These are phyloP conservation scores for Talaromyces nanjingensis DNA, from an alignment of 495 filamentous ascomycete species.

Conservation along the genomic window DNA sequence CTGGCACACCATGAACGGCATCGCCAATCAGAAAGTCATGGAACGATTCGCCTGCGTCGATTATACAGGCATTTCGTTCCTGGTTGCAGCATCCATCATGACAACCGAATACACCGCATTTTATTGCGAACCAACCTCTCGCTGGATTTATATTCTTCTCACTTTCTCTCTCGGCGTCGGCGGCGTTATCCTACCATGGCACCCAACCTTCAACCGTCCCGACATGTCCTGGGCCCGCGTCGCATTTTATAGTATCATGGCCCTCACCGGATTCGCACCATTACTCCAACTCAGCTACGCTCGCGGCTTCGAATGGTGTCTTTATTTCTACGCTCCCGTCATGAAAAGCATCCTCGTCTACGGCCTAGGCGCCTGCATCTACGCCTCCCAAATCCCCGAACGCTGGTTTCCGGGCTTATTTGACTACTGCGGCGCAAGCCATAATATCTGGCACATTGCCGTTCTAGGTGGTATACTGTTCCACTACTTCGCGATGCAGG, in stretches of 20 bases:
- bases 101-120: conserved; percentile 98
- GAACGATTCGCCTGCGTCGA: conserved; percentile 97
- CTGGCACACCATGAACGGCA: conserved; percentile 98
- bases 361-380: conserved; percentile 73
- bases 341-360: conserved; percentile 81
- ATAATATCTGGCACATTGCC: conserved; percentile 97
- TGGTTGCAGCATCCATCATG: conserved; percentile 96
- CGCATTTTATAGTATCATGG: conserved; percentile 82
- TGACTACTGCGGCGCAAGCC: conserved; percentile 88
- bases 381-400: conserved; percentile 92
- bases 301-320: conserved; percentile 65
- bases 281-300: conserved; percentile 73
- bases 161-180: conserved; percentile 78
- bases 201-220: conserved; percentile 85
- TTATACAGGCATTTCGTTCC: conserved; percentile 94
- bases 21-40: conserved; percentile 81
- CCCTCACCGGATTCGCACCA: conserved; percentile 85
- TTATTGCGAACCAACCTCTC: conserved; percentile 87
- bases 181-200: conserved; percentile 92
- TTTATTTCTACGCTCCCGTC: conserved; percentile 86
- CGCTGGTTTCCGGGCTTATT: conserved; percentile 87
- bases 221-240: conserved; percentile 93
- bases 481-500: conserved; percentile 93
- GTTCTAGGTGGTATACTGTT: conserved; percentile 95
- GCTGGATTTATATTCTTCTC: conserved; percentile 77